phyloP scores from a whole-genome alignment of 139 green algal genomes.

The Chlamydomonas sphaeroides region DNA sequence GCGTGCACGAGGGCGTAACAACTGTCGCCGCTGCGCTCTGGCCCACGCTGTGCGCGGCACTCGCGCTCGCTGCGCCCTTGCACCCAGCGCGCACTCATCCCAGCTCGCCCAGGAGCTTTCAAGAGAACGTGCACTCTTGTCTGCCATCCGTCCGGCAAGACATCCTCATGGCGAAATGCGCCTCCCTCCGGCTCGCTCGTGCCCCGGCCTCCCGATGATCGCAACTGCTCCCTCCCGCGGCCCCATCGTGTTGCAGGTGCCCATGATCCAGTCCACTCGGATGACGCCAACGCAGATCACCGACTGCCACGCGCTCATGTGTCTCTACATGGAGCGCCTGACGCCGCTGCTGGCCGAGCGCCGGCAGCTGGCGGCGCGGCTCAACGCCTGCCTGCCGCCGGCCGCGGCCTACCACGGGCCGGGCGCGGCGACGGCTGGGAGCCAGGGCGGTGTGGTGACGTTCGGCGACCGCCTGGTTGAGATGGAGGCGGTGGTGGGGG shows the following conservation, averaged over 20 bases:
- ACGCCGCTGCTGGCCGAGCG: background rate
- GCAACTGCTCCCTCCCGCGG: too few species aligned
- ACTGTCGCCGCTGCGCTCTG: too few species aligned
- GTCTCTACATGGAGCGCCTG: slow-evolving; percentile 3
- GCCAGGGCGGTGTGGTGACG: background rate
- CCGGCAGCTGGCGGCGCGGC: background rate
- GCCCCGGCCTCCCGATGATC: background rate
- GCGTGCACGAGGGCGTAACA: background rate
- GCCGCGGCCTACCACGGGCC: background rate
- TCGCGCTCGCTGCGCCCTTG: too few species aligned
- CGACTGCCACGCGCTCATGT: background rate
- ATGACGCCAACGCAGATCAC: background rate
- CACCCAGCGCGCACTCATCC: background rate
- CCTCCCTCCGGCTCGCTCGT: too few species aligned
- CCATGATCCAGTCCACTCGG: background rate
- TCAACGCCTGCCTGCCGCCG: background rate
- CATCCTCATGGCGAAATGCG: too few species aligned
- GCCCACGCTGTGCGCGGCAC: background rate
- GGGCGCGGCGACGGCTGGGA: background rate
- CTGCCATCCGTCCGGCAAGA: too few species aligned
- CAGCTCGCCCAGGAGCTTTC: too few species aligned
- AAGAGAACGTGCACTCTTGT: too few species aligned
- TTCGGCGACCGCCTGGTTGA: background rate
- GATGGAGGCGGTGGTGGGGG: background rate
- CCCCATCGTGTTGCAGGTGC: background rate